Base-by-base conservation (phyloP, 2,329 filamentous ascomycete species). In the Diaporthe vexans region DNA sequence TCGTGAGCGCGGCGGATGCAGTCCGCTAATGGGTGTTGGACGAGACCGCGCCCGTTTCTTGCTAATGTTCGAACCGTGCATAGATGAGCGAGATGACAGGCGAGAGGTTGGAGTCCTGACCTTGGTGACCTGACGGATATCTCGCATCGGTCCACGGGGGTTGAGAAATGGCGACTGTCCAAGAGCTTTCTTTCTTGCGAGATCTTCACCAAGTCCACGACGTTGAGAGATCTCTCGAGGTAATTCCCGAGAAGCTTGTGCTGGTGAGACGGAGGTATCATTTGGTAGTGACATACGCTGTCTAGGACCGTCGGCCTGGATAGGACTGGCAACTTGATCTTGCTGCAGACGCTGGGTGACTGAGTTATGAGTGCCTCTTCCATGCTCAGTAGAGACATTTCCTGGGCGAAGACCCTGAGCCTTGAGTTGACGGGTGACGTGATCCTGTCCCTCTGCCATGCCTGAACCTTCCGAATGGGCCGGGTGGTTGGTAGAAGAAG, bases 241-340 rank as follows among this genome's bases (percentile, higher is more conserved):
- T 15, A 69, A 37, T 19, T 37, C 48, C 17, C 52, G 40, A 37
- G 72, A 17, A 9, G 70, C 35, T 26, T 65, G 56, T n/a, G 56
- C 46, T 21, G 61, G 37, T 15, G 74, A 74, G 5, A 76, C 69
- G 33, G 74, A 76, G 24, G 54, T 65, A n/a, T 74, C 74, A 43
- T 74, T 76, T 8, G 51, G 72, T 0, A 76, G 61, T 13, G 74
- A 74, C 19, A 71, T 46, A 9, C 72, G 74, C 10, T 71, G 19
- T 43, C 61, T 72, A 26, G 52, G 56, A 1, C 40, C 29, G 17
- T 43, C 21, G 24, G 15, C 9, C 13, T 40, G 48, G 15, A 43
- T 4, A 11, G 40, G 1, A 24, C 11, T 46, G 11, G 29, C 8
- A 15, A 24, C 21, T 3, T 52, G 46, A 21, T 29, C 33, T 26